Evolutionary conservation across 1,284 basidiomycete genomes (phyloP).

Genomic region (Papiliotrema laurentii): DNA sequence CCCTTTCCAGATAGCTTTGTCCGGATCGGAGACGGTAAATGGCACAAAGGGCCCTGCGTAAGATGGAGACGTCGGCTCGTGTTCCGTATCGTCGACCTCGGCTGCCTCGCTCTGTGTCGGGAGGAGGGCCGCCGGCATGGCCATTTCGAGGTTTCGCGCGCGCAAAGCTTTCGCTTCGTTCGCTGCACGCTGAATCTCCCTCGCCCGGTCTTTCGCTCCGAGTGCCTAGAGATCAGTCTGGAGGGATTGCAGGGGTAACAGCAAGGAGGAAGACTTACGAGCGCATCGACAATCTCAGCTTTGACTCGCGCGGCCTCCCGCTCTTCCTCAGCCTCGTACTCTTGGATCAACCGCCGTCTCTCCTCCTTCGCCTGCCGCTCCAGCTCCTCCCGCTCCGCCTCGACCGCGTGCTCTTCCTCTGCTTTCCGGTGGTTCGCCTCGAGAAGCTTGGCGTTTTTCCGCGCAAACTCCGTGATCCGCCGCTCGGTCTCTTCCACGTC

Average conservation of each 20-base stretch:
- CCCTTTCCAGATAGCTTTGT: conserved; percentile 14
- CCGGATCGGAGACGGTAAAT: conserved; percentile 39
- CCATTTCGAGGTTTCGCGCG: not conserved
- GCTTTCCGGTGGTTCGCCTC: conserved; percentile 69
- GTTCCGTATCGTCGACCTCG: conserved; percentile 12
- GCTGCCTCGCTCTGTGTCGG: not conserved
- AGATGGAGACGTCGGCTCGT: conserved; percentile 32
- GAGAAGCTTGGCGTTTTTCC: conserved; percentile 73
- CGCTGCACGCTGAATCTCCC: not conserved
- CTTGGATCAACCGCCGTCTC: conserved; percentile 57
- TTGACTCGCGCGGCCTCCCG: conserved; percentile 49
- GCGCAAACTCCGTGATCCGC: conserved; percentile 71
- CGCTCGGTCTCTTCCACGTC: conserved; percentile 81
- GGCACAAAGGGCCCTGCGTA: conserved; percentile 45
- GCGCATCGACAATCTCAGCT: conserved; percentile 67
- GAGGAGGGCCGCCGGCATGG: conserved; percentile 1
- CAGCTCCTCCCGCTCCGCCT: conserved; percentile 63
- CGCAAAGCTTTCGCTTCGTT: conserved; percentile 1
- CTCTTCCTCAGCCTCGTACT: conserved; percentile 61
- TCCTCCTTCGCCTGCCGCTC: conserved; percentile 65
- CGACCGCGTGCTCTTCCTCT: conserved; percentile 50
- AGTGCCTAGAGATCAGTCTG: conserved; percentile 5
- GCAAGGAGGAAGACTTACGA: conserved; percentile 55
- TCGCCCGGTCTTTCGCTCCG: not conserved
- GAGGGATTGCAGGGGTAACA: not conserved